Conservation (phyloP, 2,329 filamentous ascomycete species). For the Pestalotiopsis sp. region DNA sequence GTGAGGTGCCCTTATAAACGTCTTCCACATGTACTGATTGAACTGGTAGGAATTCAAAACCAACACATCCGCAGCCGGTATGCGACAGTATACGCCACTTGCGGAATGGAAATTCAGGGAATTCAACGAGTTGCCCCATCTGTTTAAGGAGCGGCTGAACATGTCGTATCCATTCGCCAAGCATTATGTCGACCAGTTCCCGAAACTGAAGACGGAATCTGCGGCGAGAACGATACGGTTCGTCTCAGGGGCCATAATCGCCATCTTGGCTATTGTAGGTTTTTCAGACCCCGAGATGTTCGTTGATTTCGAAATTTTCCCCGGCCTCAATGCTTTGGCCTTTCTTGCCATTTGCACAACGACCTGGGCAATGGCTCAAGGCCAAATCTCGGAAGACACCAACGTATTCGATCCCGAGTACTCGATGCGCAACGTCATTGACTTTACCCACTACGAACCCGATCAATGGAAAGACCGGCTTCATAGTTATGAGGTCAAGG, state of each 20-base stretch:
- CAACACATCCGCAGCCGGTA: constrained; percentile 84
- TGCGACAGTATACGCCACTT: constrained; percentile 87
- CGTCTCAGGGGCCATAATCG: constrained; percentile 81
- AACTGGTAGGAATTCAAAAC: constrained; percentile 83
- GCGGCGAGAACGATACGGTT: constrained; percentile 84
- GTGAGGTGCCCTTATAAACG: constrained; percentile 26
- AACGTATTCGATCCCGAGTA: constrained; percentile 90
- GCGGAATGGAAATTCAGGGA: constrained; percentile 98
- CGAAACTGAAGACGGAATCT: constrained; percentile 90
- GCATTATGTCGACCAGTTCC: constrained; percentile 93
- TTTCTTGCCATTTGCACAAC: constrained; percentile 83
- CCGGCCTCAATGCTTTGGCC: constrained; percentile 85
- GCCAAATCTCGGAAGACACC: constrained; percentile 84
- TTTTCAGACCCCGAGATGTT: constrained; percentile 91
- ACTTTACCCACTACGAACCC: constrained; percentile 91
- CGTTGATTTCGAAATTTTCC: constrained; percentile 87
- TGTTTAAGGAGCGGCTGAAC: constrained; percentile 86
- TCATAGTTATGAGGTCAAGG: constrained; percentile 92
- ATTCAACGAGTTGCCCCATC: constrained; percentile 93
- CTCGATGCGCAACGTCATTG: constrained; percentile 84
- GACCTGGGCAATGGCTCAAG: constrained; percentile 81
- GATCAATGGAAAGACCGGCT: constrained; percentile 85
- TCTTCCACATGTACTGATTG: constrained; percentile 19
- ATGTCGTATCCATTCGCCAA: constrained; percentile 95
- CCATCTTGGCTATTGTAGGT: constrained; percentile 81